Conservation (phyloP, 1,139 yeast species). For the Yamadazyma conglobata region DNA sequence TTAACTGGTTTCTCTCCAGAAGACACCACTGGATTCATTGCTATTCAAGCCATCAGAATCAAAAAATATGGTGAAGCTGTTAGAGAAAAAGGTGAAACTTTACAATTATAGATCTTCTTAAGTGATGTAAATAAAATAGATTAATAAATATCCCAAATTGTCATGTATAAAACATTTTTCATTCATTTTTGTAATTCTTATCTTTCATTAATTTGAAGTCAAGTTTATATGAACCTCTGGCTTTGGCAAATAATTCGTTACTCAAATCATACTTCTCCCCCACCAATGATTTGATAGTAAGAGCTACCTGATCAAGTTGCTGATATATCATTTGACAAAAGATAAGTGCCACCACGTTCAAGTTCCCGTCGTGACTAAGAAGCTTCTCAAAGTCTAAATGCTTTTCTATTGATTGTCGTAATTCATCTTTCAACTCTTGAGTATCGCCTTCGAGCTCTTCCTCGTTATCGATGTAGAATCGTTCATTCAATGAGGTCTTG, state of each 20-base stretch:
- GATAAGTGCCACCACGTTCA: conserved; percentile 26
- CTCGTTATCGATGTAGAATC: conserved; percentile 19
- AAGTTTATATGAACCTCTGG: too few relatives aligned
- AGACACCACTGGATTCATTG: conserved; percentile 95
- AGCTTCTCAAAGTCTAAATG: conserved; percentile 27
- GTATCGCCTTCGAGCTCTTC: conserved; percentile 6
- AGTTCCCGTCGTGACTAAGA: conserved; percentile 33
- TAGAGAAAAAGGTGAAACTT: conserved; percentile 64
- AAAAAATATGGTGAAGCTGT: conserved; percentile 97
- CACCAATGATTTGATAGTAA: conserved; percentile 31
- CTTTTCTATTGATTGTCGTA: conserved; percentile 17
- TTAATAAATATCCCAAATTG: too few relatives aligned
- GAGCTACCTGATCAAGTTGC: conserved; percentile 29
- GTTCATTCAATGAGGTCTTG: conserved; percentile 24
- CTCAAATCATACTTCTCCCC: conserved; percentile 33
- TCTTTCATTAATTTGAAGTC: too few relatives aligned
- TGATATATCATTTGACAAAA: conserved; percentile 32
- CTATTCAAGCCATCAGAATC: conserved; percentile 96
- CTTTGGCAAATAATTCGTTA: conserved; percentile 2
- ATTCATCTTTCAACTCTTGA: conserved; percentile 6
- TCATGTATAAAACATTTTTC: not conserved
- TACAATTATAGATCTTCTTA: conserved; percentile 21
- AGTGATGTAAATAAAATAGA: not conserved
- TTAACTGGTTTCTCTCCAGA: conserved; percentile 96
- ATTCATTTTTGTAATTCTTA: conserved; percentile 5